Evolutionary conservation across 2,329 filamentous ascomycete species (phyloP), one percentile per base, ranked within the genome.

Genomic region (Epichloe gansuensis): DNA sequence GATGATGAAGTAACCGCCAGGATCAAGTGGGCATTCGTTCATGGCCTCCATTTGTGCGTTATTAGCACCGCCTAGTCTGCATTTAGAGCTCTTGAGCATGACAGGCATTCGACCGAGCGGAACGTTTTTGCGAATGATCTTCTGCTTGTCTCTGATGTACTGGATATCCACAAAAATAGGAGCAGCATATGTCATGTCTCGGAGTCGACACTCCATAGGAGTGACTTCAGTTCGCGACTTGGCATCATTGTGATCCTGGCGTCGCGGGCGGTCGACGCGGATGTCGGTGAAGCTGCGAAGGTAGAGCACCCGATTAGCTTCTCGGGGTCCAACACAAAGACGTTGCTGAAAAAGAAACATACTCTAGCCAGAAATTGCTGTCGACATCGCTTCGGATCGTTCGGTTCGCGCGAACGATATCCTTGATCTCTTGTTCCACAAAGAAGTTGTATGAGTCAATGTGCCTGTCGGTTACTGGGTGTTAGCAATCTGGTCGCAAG

Each of bases 361-460:
- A 73, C 75, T 93, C 88, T 60, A 97, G 83, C 75, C 87, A 95
- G 67, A 97, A 97, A 59, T 86, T 86, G 58, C 86, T 87, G 64
- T 97, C 90, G 46, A 93, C 87, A 74, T 97, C 91, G 69, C 91
- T 95, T 59, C 86, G 82, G 57, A 98, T 87, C 42, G 83, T 85
- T 48, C 86, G 83, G 67, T 96, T 97, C 50, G 91, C 88, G 65
- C 88, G 84, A 59, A 98, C 86, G 61, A 98, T 98, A 62, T 96
- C 91, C 72, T 95, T 95, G 67, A 98, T 83, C 66, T 97, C 91
- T 53, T 94, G 86, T 61, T 98, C 89, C 59, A 96, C 86, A 62
- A 98, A 97, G 72, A 93, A 95, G 72, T 98, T 96, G 77, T 94
- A 98, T 25, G 93, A 97, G 73, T 98, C 94, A 65, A 95, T 91